These are phyloP conservation scores for Penicillium ucsense DNA, from an alignment of 495 filamentous ascomycete genomes.

Conservation along the genomic window DNA sequence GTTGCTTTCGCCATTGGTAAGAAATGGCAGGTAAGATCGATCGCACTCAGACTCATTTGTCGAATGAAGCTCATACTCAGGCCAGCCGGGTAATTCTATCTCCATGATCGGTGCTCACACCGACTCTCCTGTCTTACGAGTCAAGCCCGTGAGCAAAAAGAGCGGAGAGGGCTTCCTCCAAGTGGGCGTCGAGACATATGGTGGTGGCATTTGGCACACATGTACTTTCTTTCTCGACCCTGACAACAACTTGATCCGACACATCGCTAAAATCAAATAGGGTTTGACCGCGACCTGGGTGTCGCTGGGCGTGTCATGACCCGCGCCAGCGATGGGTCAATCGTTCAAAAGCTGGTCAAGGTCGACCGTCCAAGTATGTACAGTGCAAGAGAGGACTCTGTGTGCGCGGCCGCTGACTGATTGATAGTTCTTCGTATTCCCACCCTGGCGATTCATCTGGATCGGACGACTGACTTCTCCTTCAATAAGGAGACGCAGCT, in stretches of 20 bases:
- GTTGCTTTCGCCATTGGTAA: slow-evolving; percentile 89
- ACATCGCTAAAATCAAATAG: slow-evolving; percentile 14
- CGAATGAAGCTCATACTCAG: not conserved
- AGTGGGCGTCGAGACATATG: slow-evolving; percentile 93
- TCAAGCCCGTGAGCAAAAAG: slow-evolving; percentile 94
- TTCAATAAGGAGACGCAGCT: slow-evolving; percentile 97
- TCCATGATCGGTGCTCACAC: slow-evolving; percentile 96
- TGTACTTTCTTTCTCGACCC: slow-evolving; percentile 24
- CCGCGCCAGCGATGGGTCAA: slow-evolving; percentile 59
- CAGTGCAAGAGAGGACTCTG: no score
- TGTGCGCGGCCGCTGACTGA: not conserved
- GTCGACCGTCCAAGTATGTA: slow-evolving; percentile 68
- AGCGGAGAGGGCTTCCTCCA: slow-evolving; percentile 81
- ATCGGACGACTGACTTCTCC: slow-evolving; percentile 70
- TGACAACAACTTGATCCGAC: not conserved
- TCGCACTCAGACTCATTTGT: no score
- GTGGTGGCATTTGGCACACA: slow-evolving; percentile 68
- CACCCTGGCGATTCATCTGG: slow-evolving; percentile 86
- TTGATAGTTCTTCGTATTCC: slow-evolving; percentile 69
- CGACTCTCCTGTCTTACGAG: slow-evolving; percentile 78
- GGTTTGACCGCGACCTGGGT: slow-evolving; percentile 93
- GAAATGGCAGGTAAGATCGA: slow-evolving; percentile 60
- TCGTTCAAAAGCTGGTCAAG: slow-evolving; percentile 79
- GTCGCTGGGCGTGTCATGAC: slow-evolving; percentile 85
- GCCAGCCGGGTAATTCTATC: slow-evolving; percentile 77